Evolutionary conservation across 1,284 basidiomycete species (phyloP), one percentile per base, ranked within the genome.

Genomic region (Puccinia hordei): DNA sequence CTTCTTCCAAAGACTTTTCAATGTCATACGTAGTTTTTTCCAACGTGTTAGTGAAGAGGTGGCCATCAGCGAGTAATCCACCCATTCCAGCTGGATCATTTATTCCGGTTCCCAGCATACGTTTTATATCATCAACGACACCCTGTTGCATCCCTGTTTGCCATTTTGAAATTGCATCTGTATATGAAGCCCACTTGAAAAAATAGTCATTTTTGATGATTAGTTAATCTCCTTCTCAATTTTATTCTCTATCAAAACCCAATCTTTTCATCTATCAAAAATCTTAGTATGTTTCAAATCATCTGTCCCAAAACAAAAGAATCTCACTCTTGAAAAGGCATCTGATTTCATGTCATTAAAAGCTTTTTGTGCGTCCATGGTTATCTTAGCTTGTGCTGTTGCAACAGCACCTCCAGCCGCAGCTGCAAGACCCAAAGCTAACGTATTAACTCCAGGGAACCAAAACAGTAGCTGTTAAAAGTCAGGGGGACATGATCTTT

Each of bases 251-350:
- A n/a, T n/a, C n/a, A n/a, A 44, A 44, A 44, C 13, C 41, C 41
- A 44, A 13, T 13, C 13, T 13, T 44, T 49, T 49, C 13, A 49
- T 49, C 46, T 49, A 15, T 49, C 17, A 3, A 49, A 49, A 2
- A 17, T 15, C 17, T 49, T 2, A 49, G 17, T 49, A 8, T 15
- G 3, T 49, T 2, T 49, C 3, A 17, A 49, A 13, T 15, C 10
- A 49, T 15, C 46, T 15, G 2, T 15, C 46, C 46, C n/a, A n/a
- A n/a, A n/a, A 15, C 46, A 15, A 13, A 30, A 33, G 17, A 59
- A 33, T 33, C 61, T 63, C 33, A 76, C 73, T 76, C 73, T 63
- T 53, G 57, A 49, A 51, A 76, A 76, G 9, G 73, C 59, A 66
- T 76, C 73, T 49, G 73, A 65, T 53, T 66, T 65, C 49, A 49